Percentiles rank a stretch among this genome's conserved stretches.
Evolutionary conservation across 2,329 filamentous ascomycete species (phyloP).

Genomic region (Hypoxylon sp.): DNA sequence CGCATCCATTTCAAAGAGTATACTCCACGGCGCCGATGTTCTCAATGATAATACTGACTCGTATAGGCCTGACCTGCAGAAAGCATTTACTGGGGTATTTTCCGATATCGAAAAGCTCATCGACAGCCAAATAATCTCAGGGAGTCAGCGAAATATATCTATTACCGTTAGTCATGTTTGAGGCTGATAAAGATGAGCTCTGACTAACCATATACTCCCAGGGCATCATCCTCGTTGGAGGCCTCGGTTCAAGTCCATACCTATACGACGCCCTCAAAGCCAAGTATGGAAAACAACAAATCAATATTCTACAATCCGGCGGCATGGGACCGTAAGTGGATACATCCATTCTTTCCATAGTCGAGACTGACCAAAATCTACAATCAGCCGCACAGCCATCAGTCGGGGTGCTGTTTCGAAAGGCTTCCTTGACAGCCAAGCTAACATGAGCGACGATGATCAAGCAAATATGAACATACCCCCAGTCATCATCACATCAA

Average conservation of each 20-base stretch:
- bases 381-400: conserved; percentile 39
- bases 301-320: neutral
- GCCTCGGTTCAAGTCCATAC: conserved; percentile 39
- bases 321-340: conserved; percentile 10
- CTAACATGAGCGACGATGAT: neutral
- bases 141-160: neutral
- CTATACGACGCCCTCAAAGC: conserved; percentile 23
- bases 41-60: neutral
- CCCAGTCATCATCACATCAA: neutral
- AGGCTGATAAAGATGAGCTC: neutral
- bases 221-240: conserved; percentile 44
- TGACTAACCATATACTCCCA: neutral
- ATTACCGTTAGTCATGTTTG: neutral
- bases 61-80: conserved; percentile 3
- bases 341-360: neutral
- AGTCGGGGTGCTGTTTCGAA: conserved; percentile 42
- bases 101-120: conserved; percentile 5
- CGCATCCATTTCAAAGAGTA: conserved; percentile 18
- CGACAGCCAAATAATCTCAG: neutral
- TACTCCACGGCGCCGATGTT: neutral
- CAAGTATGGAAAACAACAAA: neutral
- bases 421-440: conserved; percentile 13
- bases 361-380: neutral
- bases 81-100: conserved; percentile 7
- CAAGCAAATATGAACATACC: neutral